Percentiles rank a stretch among this genome's conserved stretches.
Conservation (phyloP, 495 filamentous ascomycete genomes). For the Saxophila tyrrhenica region DNA sequence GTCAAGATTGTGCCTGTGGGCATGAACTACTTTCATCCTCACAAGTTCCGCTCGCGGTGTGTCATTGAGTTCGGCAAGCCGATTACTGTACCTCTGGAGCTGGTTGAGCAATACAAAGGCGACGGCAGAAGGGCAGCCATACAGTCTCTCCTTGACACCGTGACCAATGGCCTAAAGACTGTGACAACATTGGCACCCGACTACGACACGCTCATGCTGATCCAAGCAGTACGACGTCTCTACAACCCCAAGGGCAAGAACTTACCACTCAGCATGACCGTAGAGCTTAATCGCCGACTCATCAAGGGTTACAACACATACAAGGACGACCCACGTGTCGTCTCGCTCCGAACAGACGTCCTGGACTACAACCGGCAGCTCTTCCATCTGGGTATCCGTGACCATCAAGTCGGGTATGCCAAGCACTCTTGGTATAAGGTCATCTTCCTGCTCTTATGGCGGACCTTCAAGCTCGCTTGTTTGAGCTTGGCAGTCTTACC, state of each 20-base stretch:
- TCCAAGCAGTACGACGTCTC: conserved; percentile 85
- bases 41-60: conserved; percentile 95
- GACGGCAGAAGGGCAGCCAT: conserved; percentile 80
- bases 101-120: conserved; percentile 74
- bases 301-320: conserved; percentile 87
- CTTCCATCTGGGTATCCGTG: conserved; percentile 70
- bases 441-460: conserved; percentile 65
- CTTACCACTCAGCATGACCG: conserved; percentile 82
- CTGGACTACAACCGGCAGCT: conserved; percentile 82
- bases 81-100: conserved; percentile 63
- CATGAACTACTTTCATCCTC: conserved; percentile 99
- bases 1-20: conserved; percentile 98
- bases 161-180: conserved; percentile 71
- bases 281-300: conserved; percentile 89
- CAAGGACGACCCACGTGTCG: conserved; percentile 80
- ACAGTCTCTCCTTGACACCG: conserved; percentile 64
- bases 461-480: conserved; percentile 60
- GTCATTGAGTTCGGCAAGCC: conserved; percentile 93
- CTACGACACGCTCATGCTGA: conserved; percentile 92
- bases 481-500: conserved; percentile 76
- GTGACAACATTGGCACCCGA: conserved; percentile 92
- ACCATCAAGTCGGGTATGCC: conserved; percentile 93
- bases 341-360: conserved; percentile 66
- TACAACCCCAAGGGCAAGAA: conserved; percentile 94
- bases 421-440: conserved; percentile 68